Evolutionary conservation across 805 yeast genomes (phyloP), one percentile per base, ranked within the genome.

Genomic region (Cyberlindnera saturnus): DNA sequence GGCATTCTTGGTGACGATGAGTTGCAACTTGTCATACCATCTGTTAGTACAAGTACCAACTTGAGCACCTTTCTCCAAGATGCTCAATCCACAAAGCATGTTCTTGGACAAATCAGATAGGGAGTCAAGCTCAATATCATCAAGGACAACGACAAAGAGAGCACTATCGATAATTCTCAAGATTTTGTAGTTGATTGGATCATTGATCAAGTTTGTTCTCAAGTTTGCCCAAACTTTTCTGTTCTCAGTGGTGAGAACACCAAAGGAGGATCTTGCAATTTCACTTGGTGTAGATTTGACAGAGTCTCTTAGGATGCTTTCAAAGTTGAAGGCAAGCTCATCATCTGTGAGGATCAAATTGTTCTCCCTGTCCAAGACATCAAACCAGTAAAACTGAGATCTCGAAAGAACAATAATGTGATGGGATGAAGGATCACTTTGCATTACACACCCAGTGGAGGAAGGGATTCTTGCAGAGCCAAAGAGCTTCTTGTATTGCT

Each of bases 341-440:
- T 75, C 78, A 57, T 87, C 91, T 2, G 82, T 72, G 58, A 89
- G 69, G 38, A 88, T 73, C 48, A 89, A 70, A 57, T 86, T 81
- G 59, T 85, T 79, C 49, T 79, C 66, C 39, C 72, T 71, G 62
- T 88, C 95, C 53, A 89, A 67, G 2, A 89, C 97, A 59, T 89
- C 96, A 60, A 89, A 89, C 96, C 96, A 89, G 65, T 89, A 89
- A 62, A 88, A 86, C 63, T 89, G 96, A 2, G 95, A 85, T 56
- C 85, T 81, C 48, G 87, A 81, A 61, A 87, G 66, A 14, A 89
- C 90, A 9, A 88, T 82, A 32, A 89, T 79, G 62, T 89, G 96
- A 55, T 80, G 84, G 2, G 93, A 80, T 9, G 79, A 69, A 7
- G 72, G 60, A 62, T 86, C 96, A 1, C 86, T 76, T 63, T 88